A percentile compares a stretch with the other conserved stretches of the same genome.
Conservation (phyloP, 108 stramenopile genomes). For the Nitzschia palea region DNA sequence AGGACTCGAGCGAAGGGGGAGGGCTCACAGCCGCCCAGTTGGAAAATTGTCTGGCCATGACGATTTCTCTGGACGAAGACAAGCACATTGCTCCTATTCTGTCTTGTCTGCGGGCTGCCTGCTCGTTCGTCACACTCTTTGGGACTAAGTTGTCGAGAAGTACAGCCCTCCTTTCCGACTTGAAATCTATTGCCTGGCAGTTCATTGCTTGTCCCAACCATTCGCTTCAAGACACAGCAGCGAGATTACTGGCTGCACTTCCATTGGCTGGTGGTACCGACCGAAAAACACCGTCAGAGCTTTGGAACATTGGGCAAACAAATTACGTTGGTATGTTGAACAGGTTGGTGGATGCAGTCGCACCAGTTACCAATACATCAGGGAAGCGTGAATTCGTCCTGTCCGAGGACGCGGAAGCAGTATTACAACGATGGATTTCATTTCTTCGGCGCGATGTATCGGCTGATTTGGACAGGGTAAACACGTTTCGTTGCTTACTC, state of each 20-base stretch:
- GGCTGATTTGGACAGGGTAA: slow-evolving; percentile 4
- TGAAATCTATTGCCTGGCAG: slow-evolving; percentile 13
- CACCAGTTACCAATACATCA: slow-evolving; percentile 16
- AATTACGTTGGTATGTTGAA: slow-evolving; percentile 13
- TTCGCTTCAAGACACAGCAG: slow-evolving; percentile 30
- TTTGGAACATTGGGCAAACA: slow-evolving; percentile 26
- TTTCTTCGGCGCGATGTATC: slow-evolving; percentile 22
- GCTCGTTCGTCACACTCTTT: slow-evolving; percentile 33
- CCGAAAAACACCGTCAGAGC: slow-evolving; percentile 21
- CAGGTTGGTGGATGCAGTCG: slow-evolving; percentile 23
- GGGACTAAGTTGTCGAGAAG: slow-evolving; percentile 45
- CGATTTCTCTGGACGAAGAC: slow-evolving; percentile 1
- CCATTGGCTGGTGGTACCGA: slow-evolving; percentile 36
- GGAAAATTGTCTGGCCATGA: slow-evolving; percentile 5
- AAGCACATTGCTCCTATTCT: slow-evolving; percentile 14
- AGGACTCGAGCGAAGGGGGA: background rate
- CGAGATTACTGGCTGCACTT: slow-evolving; percentile 28
- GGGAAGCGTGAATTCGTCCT: background rate
- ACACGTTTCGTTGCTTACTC: slow-evolving; percentile 21
- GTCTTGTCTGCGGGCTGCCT: slow-evolving; percentile 26
- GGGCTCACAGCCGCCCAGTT: background rate
- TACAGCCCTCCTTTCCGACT: slow-evolving; percentile 13
- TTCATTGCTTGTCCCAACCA: slow-evolving; percentile 10
- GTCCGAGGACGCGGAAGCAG: slow-evolving; percentile 4
- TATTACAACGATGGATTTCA: slow-evolving; percentile 20